These are phyloP conservation scores for Xylariaceae sp. DNA, from an alignment of 2,329 filamentous ascomycete species.

Conservation along the genomic window DNA sequence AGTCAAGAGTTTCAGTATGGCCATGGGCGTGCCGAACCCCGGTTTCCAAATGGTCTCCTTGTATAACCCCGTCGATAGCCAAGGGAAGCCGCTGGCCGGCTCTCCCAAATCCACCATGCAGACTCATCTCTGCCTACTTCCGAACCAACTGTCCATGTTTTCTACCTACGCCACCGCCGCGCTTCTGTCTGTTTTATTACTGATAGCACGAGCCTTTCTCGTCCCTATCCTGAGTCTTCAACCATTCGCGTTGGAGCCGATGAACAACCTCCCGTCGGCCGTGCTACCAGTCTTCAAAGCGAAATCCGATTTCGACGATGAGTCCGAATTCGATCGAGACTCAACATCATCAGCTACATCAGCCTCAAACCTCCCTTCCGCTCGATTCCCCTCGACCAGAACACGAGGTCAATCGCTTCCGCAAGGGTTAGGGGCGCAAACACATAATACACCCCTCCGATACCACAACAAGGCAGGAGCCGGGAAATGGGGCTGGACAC, in stretches of 20 bases:
- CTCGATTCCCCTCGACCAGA: conserved; percentile 25
- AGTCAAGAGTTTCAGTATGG: conserved; percentile 91
- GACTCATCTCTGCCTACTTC: conserved; percentile 84
- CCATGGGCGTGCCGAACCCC: conserved; percentile 85
- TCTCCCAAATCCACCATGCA: conserved; percentile 60
- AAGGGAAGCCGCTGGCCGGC: conserved; percentile 43
- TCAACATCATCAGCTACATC: conserved; percentile 32
- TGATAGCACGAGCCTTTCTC: conserved; percentile 51
- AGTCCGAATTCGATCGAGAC: conserved; percentile 19
- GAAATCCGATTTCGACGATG: conserved; percentile 46
- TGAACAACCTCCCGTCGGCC: conserved; percentile 23
- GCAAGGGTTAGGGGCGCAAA: conserved; percentile 15
- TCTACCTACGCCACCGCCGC: conserved; percentile 67
- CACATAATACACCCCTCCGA: conserved; percentile 18
- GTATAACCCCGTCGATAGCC: conserved; percentile 78
- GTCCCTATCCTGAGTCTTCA: conserved; percentile 49
- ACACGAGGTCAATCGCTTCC: conserved; percentile 27
- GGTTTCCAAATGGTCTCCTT: conserved; percentile 85
- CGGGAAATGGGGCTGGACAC: conserved; percentile 42
- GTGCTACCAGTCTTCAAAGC: conserved; percentile 48
- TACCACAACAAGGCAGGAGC: conserved; percentile 18
- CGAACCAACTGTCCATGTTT: conserved; percentile 80
- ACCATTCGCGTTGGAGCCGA: conserved; percentile 48
- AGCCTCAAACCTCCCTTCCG: conserved; percentile 33
- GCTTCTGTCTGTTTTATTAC: conserved; percentile 44